Evolutionary conservation across 768 basidiomycete species (phyloP).

Genomic region (Tremella fuciformis): DNA sequence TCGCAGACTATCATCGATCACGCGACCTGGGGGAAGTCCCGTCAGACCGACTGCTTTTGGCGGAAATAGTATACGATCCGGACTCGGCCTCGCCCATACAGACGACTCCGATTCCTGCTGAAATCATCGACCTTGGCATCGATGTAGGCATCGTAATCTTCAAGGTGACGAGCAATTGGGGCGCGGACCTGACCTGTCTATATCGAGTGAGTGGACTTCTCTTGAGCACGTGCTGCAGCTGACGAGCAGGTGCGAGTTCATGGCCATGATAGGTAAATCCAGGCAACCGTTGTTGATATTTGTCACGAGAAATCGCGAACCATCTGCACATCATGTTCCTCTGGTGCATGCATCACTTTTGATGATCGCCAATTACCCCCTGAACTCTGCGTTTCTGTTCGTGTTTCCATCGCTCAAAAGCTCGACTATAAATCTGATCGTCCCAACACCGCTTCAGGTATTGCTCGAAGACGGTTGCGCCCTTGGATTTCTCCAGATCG

Average conservation of each 20-base stretch:
- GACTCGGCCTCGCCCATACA: constrained; percentile 63
- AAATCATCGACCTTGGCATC: constrained; percentile 66
- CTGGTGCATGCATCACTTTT: background rate
- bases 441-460: constrained; percentile 35
- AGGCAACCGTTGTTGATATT: too few species aligned
- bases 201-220: constrained; percentile 53
- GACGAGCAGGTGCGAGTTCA: constrained; percentile 11
- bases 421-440: constrained; percentile 33
- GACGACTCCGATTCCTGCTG: constrained; percentile 70
- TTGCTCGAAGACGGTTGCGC: constrained; percentile 38
- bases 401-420: constrained; percentile 19
- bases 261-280: background rate
- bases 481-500: constrained; percentile 43
- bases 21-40: constrained; percentile 8
- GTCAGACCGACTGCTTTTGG: constrained; percentile 59
- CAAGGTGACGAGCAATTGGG: constrained; percentile 82
- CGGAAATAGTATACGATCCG: constrained; percentile 65
- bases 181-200: constrained; percentile 79
- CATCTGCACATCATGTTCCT: background rate
- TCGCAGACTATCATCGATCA: constrained; percentile 54
- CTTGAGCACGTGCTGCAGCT: too few species aligned
- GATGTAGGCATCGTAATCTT: constrained; percentile 84
- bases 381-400: background rate
- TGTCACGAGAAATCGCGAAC: background rate
- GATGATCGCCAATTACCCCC: too few species aligned